phyloP scores from a whole-genome alignment of 257 asterid genomes.

The Mitragyna speciosa region DNA sequence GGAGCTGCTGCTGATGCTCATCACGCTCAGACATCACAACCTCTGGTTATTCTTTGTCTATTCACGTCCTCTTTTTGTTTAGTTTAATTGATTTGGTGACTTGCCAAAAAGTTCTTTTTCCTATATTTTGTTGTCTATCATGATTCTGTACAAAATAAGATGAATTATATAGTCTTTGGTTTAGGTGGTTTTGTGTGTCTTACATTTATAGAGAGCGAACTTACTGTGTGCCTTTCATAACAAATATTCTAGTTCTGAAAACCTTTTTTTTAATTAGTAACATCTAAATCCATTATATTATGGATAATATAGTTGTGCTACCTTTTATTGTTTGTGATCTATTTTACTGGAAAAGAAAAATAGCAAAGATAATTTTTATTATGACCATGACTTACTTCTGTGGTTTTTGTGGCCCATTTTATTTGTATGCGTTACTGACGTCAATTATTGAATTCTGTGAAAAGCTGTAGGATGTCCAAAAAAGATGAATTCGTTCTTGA shows the following conservation, averaged over 20 bases:
- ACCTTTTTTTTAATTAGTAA: not conserved
- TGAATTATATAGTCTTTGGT: not conserved
- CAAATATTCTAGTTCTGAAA: not conserved
- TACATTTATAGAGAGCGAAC: not conserved
- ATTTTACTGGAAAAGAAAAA: not conserved
- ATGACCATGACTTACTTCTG: too few species aligned
- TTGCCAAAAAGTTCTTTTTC: not conserved
- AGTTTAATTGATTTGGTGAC: not conserved
- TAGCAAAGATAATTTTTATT: not conserved
- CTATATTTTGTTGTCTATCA: not conserved
- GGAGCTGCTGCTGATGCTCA: constrained; percentile 28
- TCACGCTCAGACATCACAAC: constrained; percentile 23
- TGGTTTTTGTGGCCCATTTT: not conserved
- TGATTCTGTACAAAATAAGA: not conserved
- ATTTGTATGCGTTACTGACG: not conserved
- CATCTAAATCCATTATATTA: not conserved
- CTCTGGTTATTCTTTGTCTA: constrained; percentile 26
- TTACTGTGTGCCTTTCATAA: not conserved
- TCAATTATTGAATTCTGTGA: not conserved
- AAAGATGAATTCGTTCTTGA: not conserved
- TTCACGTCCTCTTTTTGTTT: not conserved
- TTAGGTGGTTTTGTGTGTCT: not conserved
- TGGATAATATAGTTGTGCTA: not conserved
- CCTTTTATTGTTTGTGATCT: not conserved
- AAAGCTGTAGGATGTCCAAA: not conserved